phyloP scores from a whole-genome alignment of 2,329 filamentous ascomycete species.

The Grosmannia serpens region DNA sequence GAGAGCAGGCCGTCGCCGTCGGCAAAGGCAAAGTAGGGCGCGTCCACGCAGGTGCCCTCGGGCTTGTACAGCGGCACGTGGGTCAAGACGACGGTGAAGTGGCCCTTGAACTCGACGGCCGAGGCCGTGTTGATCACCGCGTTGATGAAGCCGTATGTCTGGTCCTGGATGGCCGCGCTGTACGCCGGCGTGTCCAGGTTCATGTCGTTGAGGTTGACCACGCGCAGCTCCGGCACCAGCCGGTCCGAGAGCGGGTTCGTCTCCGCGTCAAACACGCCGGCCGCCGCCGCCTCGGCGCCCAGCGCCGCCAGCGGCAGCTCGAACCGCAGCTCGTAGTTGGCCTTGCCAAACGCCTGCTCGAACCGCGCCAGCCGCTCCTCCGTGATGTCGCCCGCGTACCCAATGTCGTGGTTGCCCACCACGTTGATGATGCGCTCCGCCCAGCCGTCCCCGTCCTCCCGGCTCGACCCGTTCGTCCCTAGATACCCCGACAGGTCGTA shows the following conservation, averaged over 20 bases:
- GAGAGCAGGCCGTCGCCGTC: constrained; percentile 53
- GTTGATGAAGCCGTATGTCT: constrained; percentile 70
- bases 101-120: constrained; percentile 48
- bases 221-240: constrained; percentile 57
- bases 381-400: constrained; percentile 86
- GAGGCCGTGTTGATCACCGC: constrained; percentile 50
- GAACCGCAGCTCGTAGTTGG: constrained; percentile 82
- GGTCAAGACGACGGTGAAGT: constrained; percentile 76
- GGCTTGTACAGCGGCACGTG: constrained; percentile 86
- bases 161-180: constrained; percentile 53
- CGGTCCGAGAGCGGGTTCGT: constrained; percentile 34
- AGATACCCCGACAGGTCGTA: constrained; percentile 40
- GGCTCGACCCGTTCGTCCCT: constrained; percentile 13
- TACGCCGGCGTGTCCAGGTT: constrained; percentile 79
- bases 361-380: constrained; percentile 66
- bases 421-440: constrained; percentile 72
- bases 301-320: constrained; percentile 37
- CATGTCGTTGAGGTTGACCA: constrained; percentile 85
- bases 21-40: constrained; percentile 70
- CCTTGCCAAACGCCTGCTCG: constrained; percentile 71
- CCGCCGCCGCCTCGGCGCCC: constrained; percentile 14
- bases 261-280: constrained; percentile 28
- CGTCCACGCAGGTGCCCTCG: constrained; percentile 70
- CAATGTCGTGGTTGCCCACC: constrained; percentile 91
- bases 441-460: constrained; percentile 41